Evolutionary conservation across 768 basidiomycete genomes (phyloP), one percentile per base, ranked within the genome.

Genomic region (Cystofilobasidium macerans): DNA sequence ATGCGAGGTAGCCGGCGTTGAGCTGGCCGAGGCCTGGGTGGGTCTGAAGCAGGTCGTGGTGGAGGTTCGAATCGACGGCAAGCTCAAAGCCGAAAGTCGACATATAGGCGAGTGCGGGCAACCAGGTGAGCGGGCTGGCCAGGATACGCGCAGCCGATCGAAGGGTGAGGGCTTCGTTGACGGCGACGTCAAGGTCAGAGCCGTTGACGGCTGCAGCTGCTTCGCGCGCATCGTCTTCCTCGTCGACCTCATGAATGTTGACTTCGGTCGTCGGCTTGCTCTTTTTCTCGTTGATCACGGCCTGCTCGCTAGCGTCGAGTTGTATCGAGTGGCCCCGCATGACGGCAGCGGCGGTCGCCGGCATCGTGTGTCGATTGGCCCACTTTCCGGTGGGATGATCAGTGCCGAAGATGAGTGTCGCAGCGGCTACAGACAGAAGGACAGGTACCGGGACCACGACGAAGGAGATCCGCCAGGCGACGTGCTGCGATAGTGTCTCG

Each of bases 81-180:
- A 85, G 78, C 72, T 84, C 84, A 54, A 80, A 78, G 0, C 84
- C 83, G 69, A 84, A 84, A 2, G 82, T 82, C 0, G 80, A 80
- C 42, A 80, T 68, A 69, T 85, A 85, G 16, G 79, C 80, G 12
- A 83, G 71, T 0, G 80, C 73, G 0, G 83, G 82, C 3, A 84
- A 78, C 81, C 82, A 83, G 1, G 83, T 84, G 16, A 81, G 67
- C 0, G 81, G 81, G 63, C 70, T 78, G 24, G 69, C 14, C 30
- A 81, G 30, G 58, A 83, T 77, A 45, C 70, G 62, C 24, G 69
- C 11, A 18, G 78, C 77, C 1, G 73, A 65, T 38, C 72, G 69
- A 42, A 69, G 28, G 1, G 81, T 81, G 24, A 82, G 73, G 35
- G 76, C 71, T 69, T 82, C 75, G 72, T 80, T 80, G 30, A 82